phyloP scores from a whole-genome alignment of 345 rosid genomes.

The Pistacia integerrima region DNA sequence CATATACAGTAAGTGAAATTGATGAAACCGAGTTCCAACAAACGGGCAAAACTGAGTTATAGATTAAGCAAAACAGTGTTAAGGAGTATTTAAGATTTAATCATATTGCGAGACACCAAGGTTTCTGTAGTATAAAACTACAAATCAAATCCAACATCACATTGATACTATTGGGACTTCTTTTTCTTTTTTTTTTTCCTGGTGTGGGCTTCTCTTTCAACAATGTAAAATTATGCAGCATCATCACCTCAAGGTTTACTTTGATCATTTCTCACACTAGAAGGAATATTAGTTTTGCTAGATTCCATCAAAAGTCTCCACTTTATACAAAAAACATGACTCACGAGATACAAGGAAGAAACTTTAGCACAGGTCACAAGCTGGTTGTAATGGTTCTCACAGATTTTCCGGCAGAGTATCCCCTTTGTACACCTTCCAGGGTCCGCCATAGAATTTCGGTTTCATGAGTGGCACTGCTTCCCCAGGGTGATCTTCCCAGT shows the following conservation, averaged over 20 bases:
- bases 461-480: slow-evolving; percentile 79
- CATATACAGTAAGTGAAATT: too few species aligned
- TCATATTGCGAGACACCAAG: neutral
- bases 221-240: neutral
- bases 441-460: slow-evolving; percentile 75
- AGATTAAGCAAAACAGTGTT: too few species aligned
- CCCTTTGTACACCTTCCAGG: slow-evolving; percentile 83
- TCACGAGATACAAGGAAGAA: neutral
- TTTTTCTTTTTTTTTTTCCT: neutral
- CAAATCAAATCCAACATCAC: neutral
- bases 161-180: neutral
- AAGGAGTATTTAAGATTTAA: too few species aligned
- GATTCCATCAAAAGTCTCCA: neutral
- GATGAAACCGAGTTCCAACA: too few species aligned
- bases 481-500: slow-evolving; percentile 95
- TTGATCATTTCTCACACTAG: neutral
- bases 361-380: slow-evolving; percentile 9
- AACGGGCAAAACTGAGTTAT: too few species aligned
- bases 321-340: neutral
- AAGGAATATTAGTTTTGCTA: neutral
- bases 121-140: neutral
- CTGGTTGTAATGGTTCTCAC: slow-evolving; percentile 26
- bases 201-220: neutral
- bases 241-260: neutral
- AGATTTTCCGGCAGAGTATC: slow-evolving; percentile 49